Percentiles rank a stretch among this genome's conserved stretches.
phyloP scores from a whole-genome alignment of 352 stramenopile species.

The Globisporangium cylindrosporum region DNA sequence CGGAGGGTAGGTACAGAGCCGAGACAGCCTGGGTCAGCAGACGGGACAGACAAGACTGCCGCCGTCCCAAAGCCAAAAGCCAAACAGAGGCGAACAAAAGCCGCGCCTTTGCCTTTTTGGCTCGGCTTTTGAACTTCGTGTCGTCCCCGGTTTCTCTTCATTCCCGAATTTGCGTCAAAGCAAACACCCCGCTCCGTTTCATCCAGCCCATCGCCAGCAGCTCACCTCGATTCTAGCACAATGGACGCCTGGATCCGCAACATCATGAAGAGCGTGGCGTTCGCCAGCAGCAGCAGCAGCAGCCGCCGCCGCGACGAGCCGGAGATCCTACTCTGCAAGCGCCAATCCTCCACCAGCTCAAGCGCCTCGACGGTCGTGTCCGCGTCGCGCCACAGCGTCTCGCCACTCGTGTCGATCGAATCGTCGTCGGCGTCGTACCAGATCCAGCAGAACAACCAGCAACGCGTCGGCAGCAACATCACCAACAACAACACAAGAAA shows the following conservation, averaged over 20 bases:
- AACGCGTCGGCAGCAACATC: neutral
- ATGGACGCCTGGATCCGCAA: conserved; percentile 45
- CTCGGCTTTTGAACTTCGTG: conserved; percentile 2
- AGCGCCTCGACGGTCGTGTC: conserved; percentile 1
- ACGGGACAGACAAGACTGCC: conserved; percentile 1
- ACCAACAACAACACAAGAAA: conserved; percentile 7
- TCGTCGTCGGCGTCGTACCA: conserved; percentile 5
- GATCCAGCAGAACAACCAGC: neutral
- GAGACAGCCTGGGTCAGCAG: neutral
- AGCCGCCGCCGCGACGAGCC: conserved; percentile 20
- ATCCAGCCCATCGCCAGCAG: neutral
- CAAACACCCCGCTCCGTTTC: neutral
- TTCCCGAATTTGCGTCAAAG: conserved; percentile 39
- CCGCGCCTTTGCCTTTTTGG: neutral
- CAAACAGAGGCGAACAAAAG: neutral
- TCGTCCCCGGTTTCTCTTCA: conserved; percentile 16
- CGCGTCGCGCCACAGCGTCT: neutral
- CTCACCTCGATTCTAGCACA: neutral
- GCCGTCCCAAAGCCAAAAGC: neutral
- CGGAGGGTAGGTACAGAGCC: neutral
- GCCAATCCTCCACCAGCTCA: neutral
- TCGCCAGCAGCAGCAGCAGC: conserved; percentile 10
- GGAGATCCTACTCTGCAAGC: conserved; percentile 27
- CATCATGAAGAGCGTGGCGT: conserved; percentile 20
- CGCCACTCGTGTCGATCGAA: neutral